Evolutionary conservation across 1,284 basidiomycete genomes (phyloP).

Genomic region (Cutaneotrichosporon cavernicola): DNA sequence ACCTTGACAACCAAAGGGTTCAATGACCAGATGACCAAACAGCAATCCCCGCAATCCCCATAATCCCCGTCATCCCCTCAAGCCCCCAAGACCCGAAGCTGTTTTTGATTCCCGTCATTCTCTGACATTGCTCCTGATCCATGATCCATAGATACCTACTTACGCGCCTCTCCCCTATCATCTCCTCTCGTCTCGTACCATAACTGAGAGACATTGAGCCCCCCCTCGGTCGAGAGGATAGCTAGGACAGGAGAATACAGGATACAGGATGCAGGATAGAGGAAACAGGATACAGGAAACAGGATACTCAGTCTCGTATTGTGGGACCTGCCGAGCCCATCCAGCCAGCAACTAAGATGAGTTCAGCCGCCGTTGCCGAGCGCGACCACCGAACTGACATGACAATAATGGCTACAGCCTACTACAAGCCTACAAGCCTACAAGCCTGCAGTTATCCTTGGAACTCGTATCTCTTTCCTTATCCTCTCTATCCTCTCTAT

Average conservation of each 20-base stretch:
- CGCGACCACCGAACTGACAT: not conserved
- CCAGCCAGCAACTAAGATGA: not conserved
- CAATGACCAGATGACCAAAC: too few species aligned
- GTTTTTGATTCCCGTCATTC: not conserved
- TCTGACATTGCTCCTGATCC: not conserved
- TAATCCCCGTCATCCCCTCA: not conserved
- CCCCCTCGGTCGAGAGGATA: too few species aligned
- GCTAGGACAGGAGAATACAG: not conserved
- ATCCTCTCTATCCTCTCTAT: not conserved
- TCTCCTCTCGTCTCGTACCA: not conserved
- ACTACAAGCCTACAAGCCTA: not conserved
- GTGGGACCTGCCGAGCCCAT: not conserved
- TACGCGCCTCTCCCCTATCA: not conserved
- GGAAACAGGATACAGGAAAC: too few species aligned
- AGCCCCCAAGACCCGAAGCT: not conserved
- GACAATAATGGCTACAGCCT: not conserved
- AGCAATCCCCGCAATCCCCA: too few species aligned
- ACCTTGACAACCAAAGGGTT: not conserved
- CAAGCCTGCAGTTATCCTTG: not conserved
- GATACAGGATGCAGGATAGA: not conserved
- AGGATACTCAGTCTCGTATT: too few species aligned
- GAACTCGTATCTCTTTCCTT: not conserved
- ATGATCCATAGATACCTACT: not conserved
- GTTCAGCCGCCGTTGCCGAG: conserved; percentile 11
- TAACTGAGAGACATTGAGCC: not conserved